phyloP scores from a whole-genome alignment of 176 grass and related monocot genomes.

The Musa acuminata region DNA sequence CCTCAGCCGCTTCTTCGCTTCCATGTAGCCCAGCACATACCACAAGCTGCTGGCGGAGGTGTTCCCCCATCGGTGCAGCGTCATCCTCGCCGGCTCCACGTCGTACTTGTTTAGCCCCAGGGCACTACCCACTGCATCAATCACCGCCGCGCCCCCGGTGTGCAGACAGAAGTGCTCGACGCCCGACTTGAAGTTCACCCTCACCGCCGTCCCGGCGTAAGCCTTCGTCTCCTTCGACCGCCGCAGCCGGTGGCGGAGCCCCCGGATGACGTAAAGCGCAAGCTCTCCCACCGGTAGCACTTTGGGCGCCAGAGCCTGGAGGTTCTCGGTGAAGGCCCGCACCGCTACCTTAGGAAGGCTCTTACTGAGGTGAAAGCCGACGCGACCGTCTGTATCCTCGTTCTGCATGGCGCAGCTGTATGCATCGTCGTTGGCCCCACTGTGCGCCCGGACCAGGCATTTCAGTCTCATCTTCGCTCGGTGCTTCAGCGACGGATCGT shows the following conservation, averaged over 20 bases:
- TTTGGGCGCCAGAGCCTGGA: too few relatives aligned
- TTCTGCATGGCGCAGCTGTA: conserved; percentile 25
- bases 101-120: conserved; percentile 41
- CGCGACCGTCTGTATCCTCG: conserved; percentile 57
- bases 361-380: conserved; percentile 85
- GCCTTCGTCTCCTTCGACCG: too few relatives aligned
- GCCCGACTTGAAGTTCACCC: conserved; percentile 69
- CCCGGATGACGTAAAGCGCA: too few relatives aligned
- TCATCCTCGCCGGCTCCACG: conserved; percentile 75
- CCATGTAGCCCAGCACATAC: conserved; percentile 92
- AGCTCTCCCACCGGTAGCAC: too few relatives aligned
- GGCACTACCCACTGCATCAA: conserved; percentile 51
- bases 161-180: conserved; percentile 93
- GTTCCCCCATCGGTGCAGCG: conserved; percentile 92
- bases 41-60: conserved; percentile 86
- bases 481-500: conserved; percentile 36
- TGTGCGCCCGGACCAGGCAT: conserved; percentile 49
- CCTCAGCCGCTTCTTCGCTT: conserved; percentile 55
- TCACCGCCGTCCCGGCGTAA: conserved; percentile 17
- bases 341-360: conserved; percentile 61
- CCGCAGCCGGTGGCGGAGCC: too few relatives aligned
- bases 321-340: too few relatives aligned
- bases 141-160: conserved; percentile 74
- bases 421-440: conserved; percentile 49
- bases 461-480: conserved; percentile 69